Conservation (phyloP, 2,329 filamentous ascomycete genomes). For the Ambrosiella cleistominuta region DNA sequence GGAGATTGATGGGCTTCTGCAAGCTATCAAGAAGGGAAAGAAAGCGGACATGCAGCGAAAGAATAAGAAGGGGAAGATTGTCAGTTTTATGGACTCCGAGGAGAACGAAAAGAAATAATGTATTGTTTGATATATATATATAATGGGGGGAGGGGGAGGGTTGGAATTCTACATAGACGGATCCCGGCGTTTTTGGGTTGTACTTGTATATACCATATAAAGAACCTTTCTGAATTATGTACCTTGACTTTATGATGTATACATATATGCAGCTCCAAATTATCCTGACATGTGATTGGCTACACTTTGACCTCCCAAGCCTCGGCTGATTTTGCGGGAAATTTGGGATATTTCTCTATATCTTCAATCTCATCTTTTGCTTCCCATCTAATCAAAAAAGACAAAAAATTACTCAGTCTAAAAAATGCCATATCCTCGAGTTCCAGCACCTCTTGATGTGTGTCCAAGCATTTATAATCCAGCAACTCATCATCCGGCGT, state of each 20-base stretch:
- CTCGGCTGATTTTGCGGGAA: neutral
- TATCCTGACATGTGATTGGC: neutral
- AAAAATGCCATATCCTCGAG: too few relatives aligned
- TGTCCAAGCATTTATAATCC: neutral
- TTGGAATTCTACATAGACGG: neutral
- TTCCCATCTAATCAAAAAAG: too few relatives aligned
- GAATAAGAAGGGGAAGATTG: slow-evolving; percentile 18
- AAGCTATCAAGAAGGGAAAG: slow-evolving; percentile 22
- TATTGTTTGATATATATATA: neutral
- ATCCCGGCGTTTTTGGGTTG: neutral
- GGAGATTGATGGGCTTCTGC: slow-evolving; percentile 22
- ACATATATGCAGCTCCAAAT: neutral
- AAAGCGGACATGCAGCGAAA: slow-evolving; percentile 19
- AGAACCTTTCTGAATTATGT: neutral
- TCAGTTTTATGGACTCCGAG: slow-evolving; percentile 14
- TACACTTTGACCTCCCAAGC: neutral
- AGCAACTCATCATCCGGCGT: slow-evolving; percentile 9
- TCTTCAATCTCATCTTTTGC: too few relatives aligned
- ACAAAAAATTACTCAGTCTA: too few relatives aligned
- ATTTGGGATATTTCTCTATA: neutral
- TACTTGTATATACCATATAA: neutral
- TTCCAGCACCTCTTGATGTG: too few relatives aligned
- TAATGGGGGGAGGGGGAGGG: too few relatives aligned
- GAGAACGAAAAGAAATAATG: slow-evolving; percentile 15
- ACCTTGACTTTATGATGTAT: neutral